These are phyloP conservation scores for Sicyos edulis DNA, from an alignment of 306 rosid species.

Conservation along the genomic window DNA sequence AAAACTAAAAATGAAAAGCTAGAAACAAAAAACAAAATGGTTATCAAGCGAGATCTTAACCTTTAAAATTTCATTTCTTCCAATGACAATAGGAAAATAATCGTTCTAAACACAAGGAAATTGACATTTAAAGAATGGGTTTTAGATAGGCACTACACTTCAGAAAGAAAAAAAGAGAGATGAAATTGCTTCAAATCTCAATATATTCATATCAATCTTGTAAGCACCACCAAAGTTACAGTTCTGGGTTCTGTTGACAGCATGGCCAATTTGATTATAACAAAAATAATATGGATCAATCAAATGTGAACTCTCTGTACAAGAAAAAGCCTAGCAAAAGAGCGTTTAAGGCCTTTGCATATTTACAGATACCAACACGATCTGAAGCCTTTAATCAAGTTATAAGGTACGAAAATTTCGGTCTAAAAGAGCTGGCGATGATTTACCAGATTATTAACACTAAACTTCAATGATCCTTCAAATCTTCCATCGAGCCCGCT, in stretches of 20 bases:
- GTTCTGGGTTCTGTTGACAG: neutral
- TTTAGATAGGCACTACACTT: neutral
- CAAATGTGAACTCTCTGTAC: constrained; percentile 8
- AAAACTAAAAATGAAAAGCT: too few species aligned
- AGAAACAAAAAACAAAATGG: too few species aligned
- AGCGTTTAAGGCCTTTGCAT: neutral
- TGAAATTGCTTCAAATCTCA: constrained; percentile 2
- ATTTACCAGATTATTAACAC: constrained; percentile 10
- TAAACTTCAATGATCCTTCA: neutral
- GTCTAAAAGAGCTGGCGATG: constrained; percentile 7
- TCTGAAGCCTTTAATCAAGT: constrained; percentile 3
- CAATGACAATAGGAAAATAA: too few species aligned
- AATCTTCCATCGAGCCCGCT: neutral
- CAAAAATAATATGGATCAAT: neutral
- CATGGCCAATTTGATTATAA: neutral
- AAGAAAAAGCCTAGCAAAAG: neutral
- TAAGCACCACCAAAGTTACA: neutral
- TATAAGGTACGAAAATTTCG: constrained; percentile 7
- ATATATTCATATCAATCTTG: neutral
- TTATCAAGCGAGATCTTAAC: too few species aligned
- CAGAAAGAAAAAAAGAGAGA: neutral
- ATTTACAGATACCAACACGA: constrained; percentile 11
- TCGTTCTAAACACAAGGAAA: too few species aligned
- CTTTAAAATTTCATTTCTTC: too few species aligned
- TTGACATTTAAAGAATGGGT: neutral